Percentiles rank a stretch among this genome's conserved stretches.
Evolutionary conservation across 306 rosid genomes (phyloP).

Genomic region (Myrica gale): DNA sequence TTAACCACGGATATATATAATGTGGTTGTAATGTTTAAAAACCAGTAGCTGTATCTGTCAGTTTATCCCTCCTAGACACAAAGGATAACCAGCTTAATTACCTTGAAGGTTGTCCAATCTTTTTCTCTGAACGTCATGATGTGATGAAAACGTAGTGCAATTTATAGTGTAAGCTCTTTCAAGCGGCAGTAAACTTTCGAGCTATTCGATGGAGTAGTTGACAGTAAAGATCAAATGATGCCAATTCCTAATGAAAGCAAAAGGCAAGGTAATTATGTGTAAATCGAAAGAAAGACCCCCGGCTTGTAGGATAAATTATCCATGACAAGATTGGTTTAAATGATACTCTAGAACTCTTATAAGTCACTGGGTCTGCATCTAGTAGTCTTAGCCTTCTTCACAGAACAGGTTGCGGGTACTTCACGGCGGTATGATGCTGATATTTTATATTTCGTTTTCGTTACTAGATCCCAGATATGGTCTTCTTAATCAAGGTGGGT

Average conservation of each 20-base stretch:
- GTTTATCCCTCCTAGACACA: conserved; percentile 20
- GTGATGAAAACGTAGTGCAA: conserved; percentile 13
- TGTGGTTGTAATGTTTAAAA: conserved; percentile 56
- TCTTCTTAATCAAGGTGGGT: conserved; percentile 34
- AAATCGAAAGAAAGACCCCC: neutral
- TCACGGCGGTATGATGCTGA: conserved; percentile 32
- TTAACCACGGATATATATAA: conserved; percentile 32
- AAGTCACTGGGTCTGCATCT: conserved; percentile 20
- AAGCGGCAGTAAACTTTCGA: conserved; percentile 21
- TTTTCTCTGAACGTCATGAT: conserved; percentile 37
- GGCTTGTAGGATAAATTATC: neutral
- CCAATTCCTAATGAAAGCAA: neutral
- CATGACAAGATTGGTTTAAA: conserved; percentile 2
- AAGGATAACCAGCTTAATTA: conserved; percentile 35
- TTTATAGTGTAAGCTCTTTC: conserved; percentile 26
- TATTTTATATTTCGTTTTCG: conserved; percentile 26
- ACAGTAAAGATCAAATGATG: conserved; percentile 5
- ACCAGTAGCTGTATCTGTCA: conserved; percentile 31
- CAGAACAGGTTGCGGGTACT: conserved; percentile 37
- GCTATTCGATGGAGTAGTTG: conserved; percentile 25
- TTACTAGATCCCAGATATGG: conserved; percentile 33
- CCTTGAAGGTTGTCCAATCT: conserved; percentile 63
- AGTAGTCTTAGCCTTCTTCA: conserved; percentile 21
- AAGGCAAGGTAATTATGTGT: neutral
- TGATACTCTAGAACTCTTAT: conserved; percentile 21